Base-by-base conservation (phyloP, 331 rosid species). In the Rhamnella rubrinervis region DNA sequence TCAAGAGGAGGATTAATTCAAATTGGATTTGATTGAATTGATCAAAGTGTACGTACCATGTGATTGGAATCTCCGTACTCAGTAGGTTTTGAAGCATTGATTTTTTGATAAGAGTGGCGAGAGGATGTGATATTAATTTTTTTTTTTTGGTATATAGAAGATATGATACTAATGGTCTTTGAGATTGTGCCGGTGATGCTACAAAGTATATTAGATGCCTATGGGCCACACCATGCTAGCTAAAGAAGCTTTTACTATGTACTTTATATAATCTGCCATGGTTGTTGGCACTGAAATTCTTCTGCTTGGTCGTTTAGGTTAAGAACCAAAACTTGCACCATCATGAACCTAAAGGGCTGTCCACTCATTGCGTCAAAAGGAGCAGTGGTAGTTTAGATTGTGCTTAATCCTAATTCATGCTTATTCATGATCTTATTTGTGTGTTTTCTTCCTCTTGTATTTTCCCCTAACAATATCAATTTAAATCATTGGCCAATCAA, bases 351-450 rank as follows among this genome's bases (percentile, higher is more conserved):
- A 51, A 76, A 57, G 59, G 70, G 31, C 65, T 47, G 55, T 60
- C 59, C 46, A 35, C 64, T 68, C 76, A 31, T 67, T 53, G 70
- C 52, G 25, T 57, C 74, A 73, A 70, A 61, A 61, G 67, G 58
- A 65, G 58, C 41, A 7, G 1, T 12, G 68, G 71, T 12, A 10
- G 70, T 44, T 64, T 38, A 41, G 61, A 69, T 55, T 58, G 67
- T 63, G 66, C 26, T 63, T 37, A 55, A 5, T 63, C 47, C 35
- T 31, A 31, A 31, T 31, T 31, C 5, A 28, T 28, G 4, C 35
- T 28, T 26, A 26, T 26, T 63, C 67, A 14, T 15, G 6, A 2
- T 25, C 23, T 11, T 13, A 0, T 10, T 11, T 2, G 3, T 57
- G 21, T 10, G n/a, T 10, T 57, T 57, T 25, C 20, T 57, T 4